Percentiles rank a stretch among this genome's conserved stretches.
Conservation (phyloP, 495 filamentous ascomycete species). For the Daldinia caldariorum region DNA sequence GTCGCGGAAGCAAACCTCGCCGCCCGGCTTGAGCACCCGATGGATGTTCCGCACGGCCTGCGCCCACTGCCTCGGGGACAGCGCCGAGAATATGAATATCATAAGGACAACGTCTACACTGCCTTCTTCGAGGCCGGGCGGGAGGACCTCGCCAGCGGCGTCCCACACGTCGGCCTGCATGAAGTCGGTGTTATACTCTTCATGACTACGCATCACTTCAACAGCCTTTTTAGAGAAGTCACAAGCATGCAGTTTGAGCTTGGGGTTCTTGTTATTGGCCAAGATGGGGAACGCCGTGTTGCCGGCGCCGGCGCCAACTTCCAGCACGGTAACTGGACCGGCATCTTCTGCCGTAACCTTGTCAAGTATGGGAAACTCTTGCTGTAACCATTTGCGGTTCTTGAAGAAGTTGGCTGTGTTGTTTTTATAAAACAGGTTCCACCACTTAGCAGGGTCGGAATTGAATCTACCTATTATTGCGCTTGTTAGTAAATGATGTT, state of each 20-base stretch:
- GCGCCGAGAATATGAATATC: constrained; percentile 96
- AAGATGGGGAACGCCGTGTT: constrained; percentile 96
- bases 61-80: constrained; percentile 85
- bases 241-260: constrained; percentile 84
- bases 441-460: constrained; percentile 88
- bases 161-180: constrained; percentile 95
- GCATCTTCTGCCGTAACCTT: constrained; percentile 71
- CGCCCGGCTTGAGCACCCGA: constrained; percentile 84
- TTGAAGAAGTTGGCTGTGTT: constrained; percentile 98
- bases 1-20: constrained; percentile 90
- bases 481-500: constrained; percentile 48
- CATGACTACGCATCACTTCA: constrained; percentile 81
- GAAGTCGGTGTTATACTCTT: constrained; percentile 66
- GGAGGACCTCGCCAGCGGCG: constrained; percentile 72
- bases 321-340: constrained; percentile 73
- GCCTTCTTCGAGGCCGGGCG: constrained; percentile 76
- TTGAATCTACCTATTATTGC: constrained; percentile 75
- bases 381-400: constrained; percentile 92
- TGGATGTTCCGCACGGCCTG: constrained; percentile 83
- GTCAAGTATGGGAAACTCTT: constrained; percentile 89
- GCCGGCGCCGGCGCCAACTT: constrained; percentile 94
- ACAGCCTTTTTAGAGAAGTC: constrained; percentile 94
- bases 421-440: constrained; percentile 96
- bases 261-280: constrained; percentile 78
- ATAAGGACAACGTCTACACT: constrained; percentile 90